Percentiles rank a stretch among this genome's conserved stretches.
phyloP scores from a whole-genome alignment of 257 asterid species.

The Penstemon barbatus region DNA sequence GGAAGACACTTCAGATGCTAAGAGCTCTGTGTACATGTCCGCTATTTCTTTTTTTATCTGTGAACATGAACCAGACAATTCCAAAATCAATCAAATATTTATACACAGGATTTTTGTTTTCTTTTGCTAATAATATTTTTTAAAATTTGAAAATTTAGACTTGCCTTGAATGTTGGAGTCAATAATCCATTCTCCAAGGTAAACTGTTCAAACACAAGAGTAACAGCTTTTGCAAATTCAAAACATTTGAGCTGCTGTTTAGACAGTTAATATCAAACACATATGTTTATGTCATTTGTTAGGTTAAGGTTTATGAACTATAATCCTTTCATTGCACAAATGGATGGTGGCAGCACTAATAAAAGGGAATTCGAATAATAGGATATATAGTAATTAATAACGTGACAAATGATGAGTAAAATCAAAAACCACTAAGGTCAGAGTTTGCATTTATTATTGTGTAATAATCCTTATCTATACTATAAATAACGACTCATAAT shows the following conservation, averaged over 20 bases:
- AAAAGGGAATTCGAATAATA: no score
- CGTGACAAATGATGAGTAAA: no score
- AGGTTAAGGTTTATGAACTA: background rate
- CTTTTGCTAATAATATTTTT: background rate
- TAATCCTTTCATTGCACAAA: no score
- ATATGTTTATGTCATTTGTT: background rate
- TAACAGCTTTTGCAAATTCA: conserved; percentile 81
- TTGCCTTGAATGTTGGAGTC: conserved; percentile 95
- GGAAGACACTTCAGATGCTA: conserved; percentile 29
- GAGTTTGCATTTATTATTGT: no score
- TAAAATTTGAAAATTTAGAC: background rate
- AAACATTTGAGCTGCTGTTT: conserved; percentile 74
- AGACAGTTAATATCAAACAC: conserved; percentile 1
- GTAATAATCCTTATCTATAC: no score
- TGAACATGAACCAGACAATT: background rate
- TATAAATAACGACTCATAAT: no score
- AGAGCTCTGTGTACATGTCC: conserved; percentile 65
- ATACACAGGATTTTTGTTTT: background rate
- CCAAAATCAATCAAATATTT: background rate
- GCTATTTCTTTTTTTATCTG: conserved; percentile 78
- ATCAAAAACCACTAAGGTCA: no score
- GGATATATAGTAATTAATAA: no score
- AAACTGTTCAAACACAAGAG: conserved; percentile 79
- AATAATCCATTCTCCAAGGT: conserved; percentile 80
- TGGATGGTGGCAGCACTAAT: no score